Base-by-base conservation (phyloP, 306 rosid genomes). In the Acacia confusa region DNA sequence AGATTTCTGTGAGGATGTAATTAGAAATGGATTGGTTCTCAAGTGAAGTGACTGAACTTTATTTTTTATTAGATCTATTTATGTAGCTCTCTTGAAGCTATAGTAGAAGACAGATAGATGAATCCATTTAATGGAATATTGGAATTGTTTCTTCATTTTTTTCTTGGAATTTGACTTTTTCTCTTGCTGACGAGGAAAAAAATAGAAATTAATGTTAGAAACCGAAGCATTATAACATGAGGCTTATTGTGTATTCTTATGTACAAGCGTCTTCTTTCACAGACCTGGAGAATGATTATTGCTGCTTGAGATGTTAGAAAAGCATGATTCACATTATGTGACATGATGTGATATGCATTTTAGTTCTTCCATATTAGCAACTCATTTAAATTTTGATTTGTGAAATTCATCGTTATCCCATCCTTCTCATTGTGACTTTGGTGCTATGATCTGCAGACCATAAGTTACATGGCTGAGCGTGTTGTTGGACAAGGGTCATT, bases 381-480 rank as follows among this genome's bases (percentile, higher is more conserved):
- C 15, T 73, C 10, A 28, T 74, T 66, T 32, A 47, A 40, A 34
- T 66, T 32, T 40, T 65, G 12, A 22, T 43, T 65, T n/a, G 71
- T 50, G 20, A 44, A 14, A 22, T 32, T 12, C 13, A 16, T 28
- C 65, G 19, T n/a, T 30, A 34, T 38, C 2, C 72, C 61, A 44
- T 9, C 74, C 32, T 43, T 41, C 52, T 67, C 50, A 11, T 52
- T n/a, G 6, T 45, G n/a, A 74, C 9, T 34, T 78, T 68, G 48
- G 15, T n/a, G 52, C 34, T 22, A 48, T 74, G n/a, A 80, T 69
- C 44, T 69, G 67, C 89, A 91, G 93, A 91, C 92, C 17, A 85
- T 89, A 45, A 91, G 95, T 80, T 91, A 89, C 84, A 89, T 91
- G 93, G 95, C 95, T 14, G 95, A 91, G 88, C 93, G 93, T 3